Conservation (phyloP, 305 asterid genomes). For the Nicotiana rustica region DNA sequence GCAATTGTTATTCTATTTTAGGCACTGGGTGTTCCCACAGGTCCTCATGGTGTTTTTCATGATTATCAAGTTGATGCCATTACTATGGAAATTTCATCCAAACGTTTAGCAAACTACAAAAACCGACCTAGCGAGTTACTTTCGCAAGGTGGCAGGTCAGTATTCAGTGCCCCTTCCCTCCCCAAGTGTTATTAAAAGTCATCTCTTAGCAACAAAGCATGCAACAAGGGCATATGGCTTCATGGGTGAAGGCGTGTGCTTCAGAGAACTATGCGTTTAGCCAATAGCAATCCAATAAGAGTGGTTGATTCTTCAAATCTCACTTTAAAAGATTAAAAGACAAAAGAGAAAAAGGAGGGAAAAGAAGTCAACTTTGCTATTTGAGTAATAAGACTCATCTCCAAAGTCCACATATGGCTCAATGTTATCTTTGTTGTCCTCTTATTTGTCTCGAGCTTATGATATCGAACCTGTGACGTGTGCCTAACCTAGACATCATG, state of each 20-base stretch:
- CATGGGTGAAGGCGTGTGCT: background rate
- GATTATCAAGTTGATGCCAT: slow-evolving; percentile 97
- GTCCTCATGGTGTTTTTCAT: slow-evolving; percentile 97
- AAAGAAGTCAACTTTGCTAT: background rate
- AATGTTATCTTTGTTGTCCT: background rate
- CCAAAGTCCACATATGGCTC: background rate
- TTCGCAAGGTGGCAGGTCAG: slow-evolving; percentile 82
- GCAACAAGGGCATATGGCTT: background rate
- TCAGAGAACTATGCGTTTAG: slow-evolving; percentile 13
- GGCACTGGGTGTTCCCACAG: slow-evolving; percentile 98
- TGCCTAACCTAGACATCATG: too few species aligned
- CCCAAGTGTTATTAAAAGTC: background rate
- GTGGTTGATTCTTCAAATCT: slow-evolving; percentile 11
- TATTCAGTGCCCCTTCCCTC: slow-evolving; percentile 29
- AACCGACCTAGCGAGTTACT: slow-evolving; percentile 59
- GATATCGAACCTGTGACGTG: too few species aligned
- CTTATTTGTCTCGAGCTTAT: background rate
- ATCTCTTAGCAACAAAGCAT: background rate
- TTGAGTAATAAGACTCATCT: slow-evolving; percentile 27
- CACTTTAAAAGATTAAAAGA: background rate
- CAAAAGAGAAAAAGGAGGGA: background rate
- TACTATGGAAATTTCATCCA: slow-evolving; percentile 83
- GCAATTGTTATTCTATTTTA: slow-evolving; percentile 38
- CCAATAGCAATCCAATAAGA: slow-evolving; percentile 7
- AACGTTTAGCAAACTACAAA: slow-evolving; percentile 57